These are phyloP conservation scores for Aspergillus clavatus DNA, from an alignment of 2,329 filamentous ascomycete genomes.

Conservation along the genomic window DNA sequence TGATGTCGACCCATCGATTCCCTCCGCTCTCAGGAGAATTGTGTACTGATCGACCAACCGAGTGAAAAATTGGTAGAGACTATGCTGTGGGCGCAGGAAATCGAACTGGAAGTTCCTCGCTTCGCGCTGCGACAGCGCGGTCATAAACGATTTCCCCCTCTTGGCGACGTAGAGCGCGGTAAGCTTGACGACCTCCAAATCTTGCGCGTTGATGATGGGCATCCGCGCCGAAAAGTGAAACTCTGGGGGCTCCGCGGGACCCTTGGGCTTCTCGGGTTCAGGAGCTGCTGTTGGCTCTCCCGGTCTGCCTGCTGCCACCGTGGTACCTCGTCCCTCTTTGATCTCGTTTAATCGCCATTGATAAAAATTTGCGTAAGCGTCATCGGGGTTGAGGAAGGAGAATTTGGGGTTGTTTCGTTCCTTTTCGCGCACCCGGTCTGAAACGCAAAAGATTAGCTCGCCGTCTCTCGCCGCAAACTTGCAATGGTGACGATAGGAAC, in stretches of 20 bases:
- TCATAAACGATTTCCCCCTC: constrained; percentile 89
- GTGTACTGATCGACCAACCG: constrained; percentile 90
- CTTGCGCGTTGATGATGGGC: constrained; percentile 94
- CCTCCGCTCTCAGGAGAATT: constrained; percentile 65
- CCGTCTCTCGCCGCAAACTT: not conserved
- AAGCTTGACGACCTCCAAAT: constrained; percentile 67
- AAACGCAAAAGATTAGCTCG: constrained; percentile 1
- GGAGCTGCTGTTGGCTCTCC: constrained; percentile 55
- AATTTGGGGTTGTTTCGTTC: constrained; percentile 84
- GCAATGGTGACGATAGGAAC: constrained; percentile 4
- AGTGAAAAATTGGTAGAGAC: constrained; percentile 92
- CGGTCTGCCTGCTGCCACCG: constrained; percentile 68
- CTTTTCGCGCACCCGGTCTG: constrained; percentile 76
- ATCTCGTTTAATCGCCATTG: constrained; percentile 86
- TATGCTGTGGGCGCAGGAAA: constrained; percentile 91
- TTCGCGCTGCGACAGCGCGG: constrained; percentile 80
- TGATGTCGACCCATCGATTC: constrained; percentile 64
- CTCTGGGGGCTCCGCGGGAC: constrained; percentile 76
- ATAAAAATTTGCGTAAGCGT: constrained; percentile 86
- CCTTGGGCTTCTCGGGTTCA: constrained; percentile 64
- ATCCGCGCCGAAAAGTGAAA: constrained; percentile 94
- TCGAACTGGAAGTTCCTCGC: constrained; percentile 91
- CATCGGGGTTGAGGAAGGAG: constrained; percentile 72
- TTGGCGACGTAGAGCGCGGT: constrained; percentile 91
- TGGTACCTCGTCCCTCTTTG: constrained; percentile 73